Base-by-base conservation (phyloP, 1,284 basidiomycete species). In the Psilocybe mexicana region DNA sequence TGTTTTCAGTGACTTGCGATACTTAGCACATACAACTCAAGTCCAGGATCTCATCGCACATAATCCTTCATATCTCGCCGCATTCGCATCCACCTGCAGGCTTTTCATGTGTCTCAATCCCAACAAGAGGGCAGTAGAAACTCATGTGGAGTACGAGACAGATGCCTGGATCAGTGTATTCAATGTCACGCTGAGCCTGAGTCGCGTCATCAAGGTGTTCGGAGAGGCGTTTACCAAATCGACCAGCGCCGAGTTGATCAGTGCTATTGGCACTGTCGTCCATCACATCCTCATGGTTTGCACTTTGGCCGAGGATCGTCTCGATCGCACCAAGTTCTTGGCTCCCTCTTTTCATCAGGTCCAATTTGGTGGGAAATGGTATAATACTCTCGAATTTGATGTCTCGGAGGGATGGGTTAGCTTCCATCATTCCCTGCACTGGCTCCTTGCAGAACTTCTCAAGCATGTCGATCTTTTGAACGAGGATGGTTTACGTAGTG, bases 111-210 rank as follows among this genome's bases (percentile, higher is more conserved):
- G 90, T 63, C 83, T 97, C 66, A 94, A 96, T 67, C 88, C 93
- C 0, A 94, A 94, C 71, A 87, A 88, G 63, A 84, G 94, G n/a
- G 92, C 91, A 8, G 85, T 81, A 4, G 82, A 84, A 14, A 86
- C 78, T 58, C 96, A 98, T 66, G 87, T 97, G 65, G 94, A 97
- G 71, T 98, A 93, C 73, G 96, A 98, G 74, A 89, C 90, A 35
- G 96, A 98, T 65, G 87, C 89, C 30, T 97, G 94, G 93, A 92
- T 96, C 61, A 92, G 88, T 67, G 91, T 96, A 7, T 97, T 97
- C 76, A 94, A 94, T 66, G 88, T 96, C 30, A 93, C 93, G 5
- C 83, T 95, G 6, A 94, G 93, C 26, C 76, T 98, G 12, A 90
- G 92, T 2, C 86, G 93, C 44, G 85, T 94, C 43, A 92, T 93